Percentiles rank a stretch among this genome's conserved stretches.
Conservation (phyloP, 1,139 yeast genomes). For the Spencermartinsiella ligniputridi region DNA sequence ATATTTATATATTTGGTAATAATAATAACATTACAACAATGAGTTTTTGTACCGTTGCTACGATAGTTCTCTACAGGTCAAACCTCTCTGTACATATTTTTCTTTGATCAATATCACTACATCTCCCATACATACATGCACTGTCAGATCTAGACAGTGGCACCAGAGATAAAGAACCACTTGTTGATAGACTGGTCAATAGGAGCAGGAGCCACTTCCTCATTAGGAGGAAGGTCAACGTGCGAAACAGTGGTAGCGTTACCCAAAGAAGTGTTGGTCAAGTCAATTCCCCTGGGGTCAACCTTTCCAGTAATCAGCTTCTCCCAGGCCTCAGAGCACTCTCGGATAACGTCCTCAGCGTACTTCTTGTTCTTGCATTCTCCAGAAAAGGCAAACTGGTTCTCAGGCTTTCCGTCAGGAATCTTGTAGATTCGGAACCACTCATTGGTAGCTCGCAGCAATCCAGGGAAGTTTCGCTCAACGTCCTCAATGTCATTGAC, state of each 20-base stretch:
- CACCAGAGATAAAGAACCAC: constrained; percentile 98
- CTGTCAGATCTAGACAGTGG: constrained; percentile 55
- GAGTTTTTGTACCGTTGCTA: no score
- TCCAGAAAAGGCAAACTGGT: constrained; percentile 81
- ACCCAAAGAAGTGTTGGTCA: constrained; percentile 70
- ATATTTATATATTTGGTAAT: no score
- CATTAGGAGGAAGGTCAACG: constrained; percentile 46
- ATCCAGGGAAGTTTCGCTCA: constrained; percentile 75
- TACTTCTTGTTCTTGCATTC: constrained; percentile 69
- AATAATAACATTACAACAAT: no score
- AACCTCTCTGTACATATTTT: no score
- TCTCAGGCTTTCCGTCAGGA: constrained; percentile 90
- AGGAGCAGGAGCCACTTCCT: constrained; percentile 74
- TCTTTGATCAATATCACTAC: neutral
- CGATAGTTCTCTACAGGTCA: no score
- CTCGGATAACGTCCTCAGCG: constrained; percentile 66
- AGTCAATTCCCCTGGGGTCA: constrained; percentile 42
- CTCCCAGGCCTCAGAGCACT: constrained; percentile 72
- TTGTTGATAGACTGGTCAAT: constrained; percentile 95
- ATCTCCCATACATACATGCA: no score
- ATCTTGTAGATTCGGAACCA: constrained; percentile 96
- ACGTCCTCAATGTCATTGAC: constrained; percentile 81
- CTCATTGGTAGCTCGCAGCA: constrained; percentile 74
- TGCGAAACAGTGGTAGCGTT: constrained; percentile 44
- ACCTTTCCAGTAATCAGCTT: constrained; percentile 52